phyloP scores from a whole-genome alignment of 2,329 filamentous ascomycete species.

The Phaeosphaeriaceae sp. region DNA sequence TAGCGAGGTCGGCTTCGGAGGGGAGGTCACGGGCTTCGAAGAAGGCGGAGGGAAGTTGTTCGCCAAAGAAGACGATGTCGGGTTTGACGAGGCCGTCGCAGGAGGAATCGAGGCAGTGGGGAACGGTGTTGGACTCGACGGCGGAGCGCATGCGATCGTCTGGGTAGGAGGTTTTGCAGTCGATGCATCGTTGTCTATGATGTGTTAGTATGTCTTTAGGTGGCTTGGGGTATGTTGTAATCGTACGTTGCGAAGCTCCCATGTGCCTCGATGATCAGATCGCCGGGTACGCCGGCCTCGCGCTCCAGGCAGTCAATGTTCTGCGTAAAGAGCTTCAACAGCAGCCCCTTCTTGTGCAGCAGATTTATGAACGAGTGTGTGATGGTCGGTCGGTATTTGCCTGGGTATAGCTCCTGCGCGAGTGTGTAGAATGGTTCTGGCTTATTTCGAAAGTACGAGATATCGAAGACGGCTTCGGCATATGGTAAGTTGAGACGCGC shows the following conservation, averaged over 20 bases:
- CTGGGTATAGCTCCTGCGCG: slow-evolving; percentile 90
- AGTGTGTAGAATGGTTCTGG: slow-evolving; percentile 92
- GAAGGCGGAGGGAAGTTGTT: slow-evolving; percentile 72
- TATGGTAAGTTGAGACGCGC: slow-evolving; percentile 84
- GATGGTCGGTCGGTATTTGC: slow-evolving; percentile 85
- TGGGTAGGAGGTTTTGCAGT: slow-evolving; percentile 77
- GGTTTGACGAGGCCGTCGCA: slow-evolving; percentile 89
- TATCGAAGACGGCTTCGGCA: slow-evolving; percentile 93
- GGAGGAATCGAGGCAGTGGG: slow-evolving; percentile 65
- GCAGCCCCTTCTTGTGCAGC: slow-evolving; percentile 76
- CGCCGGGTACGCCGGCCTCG: slow-evolving; percentile 78
- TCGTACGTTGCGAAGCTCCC: slow-evolving; percentile 77
- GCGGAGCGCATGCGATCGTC: slow-evolving; percentile 75
- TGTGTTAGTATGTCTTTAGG: slow-evolving; percentile 10
- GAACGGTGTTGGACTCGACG: slow-evolving; percentile 72
- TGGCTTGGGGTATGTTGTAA: no score
- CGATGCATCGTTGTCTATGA: slow-evolving; percentile 80
- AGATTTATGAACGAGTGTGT: slow-evolving; percentile 88
- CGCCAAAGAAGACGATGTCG: slow-evolving; percentile 94
- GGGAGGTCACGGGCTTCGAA: slow-evolving; percentile 64
- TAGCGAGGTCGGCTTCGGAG: slow-evolving; percentile 73
- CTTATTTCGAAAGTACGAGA: slow-evolving; percentile 83
- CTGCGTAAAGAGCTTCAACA: slow-evolving; percentile 91
- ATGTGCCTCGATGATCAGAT: slow-evolving; percentile 90
- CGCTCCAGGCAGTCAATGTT: slow-evolving; percentile 97